Base-by-base conservation (phyloP, 2,329 filamentous ascomycete genomes). In the Fusarium torreyae region DNA sequence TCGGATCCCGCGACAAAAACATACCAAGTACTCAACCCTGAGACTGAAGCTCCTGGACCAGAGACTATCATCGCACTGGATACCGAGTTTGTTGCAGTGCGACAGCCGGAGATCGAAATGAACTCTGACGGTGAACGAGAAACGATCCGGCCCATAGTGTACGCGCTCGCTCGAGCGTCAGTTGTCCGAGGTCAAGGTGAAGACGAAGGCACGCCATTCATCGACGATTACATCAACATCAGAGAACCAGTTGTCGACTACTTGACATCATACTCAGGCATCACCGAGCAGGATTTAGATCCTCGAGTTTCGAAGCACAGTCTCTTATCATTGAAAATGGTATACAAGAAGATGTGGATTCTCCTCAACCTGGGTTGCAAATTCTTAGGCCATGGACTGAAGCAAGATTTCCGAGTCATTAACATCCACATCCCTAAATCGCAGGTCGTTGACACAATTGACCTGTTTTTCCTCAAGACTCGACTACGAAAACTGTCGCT, bases 341-440 rank as follows among this genome's bases (percentile, higher is more conserved):
- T 93, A 2, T 99, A 98, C 85, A 99, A 99, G 81, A 98, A 98
- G 79, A 89, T 99, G 31, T 99, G 97, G 97, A 88, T 98, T 17
- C 86, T 99, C 18, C 87, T 99, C 33, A 99, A 99, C 77, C 86
- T 98, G 0, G 96, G 96, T 48, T 97, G 94, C 81, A 89, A 93
- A 67, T 99, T 99, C 77, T 88, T 99, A 7, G 96, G 96, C 4
- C 96, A 99, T 76, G 95, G 95, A 6, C 85, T 99, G 42, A 93
- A 93, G 71, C 95, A 96, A 73, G 96, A 99, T 80, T 98, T 99
- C 82, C 93, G 96, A 54, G 97, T 97, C 57, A 97, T 97, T 81
- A 99, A 99, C 79, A 98, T 99, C 57, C 93, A 98, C 78, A 92
- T 99, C 0, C 96, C 97, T 2, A 93, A 91, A 77, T 81, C 88